Evolutionary conservation across 129 eudicot genomes (phyloP), one percentile per base, ranked within the genome.

Genomic region (sunflower (Helianthus annuus)): DNA sequence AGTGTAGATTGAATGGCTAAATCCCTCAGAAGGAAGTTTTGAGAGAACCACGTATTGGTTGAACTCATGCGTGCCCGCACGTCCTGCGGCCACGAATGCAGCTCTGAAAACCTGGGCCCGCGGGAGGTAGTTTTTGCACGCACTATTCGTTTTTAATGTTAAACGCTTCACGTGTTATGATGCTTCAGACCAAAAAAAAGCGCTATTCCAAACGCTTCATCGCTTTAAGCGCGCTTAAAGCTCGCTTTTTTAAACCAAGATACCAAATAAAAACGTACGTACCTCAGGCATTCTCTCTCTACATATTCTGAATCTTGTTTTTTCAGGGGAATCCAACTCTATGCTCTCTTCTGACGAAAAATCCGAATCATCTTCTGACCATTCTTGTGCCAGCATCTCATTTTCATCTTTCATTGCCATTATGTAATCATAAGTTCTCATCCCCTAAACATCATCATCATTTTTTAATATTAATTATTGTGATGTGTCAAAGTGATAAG

Each of bases 371-470:
- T 85, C 89, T 29, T 29, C 56, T 58, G 61, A 78, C 49, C 79
- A 45, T 7, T 93, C 92, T 42, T 83, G 75, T 78, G 78, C 95
- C 76, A 75, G 51, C 14, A 76, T 77, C 70, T 68, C 78, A 64
- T 86, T 90, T 71, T 81, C 93, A 71, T 90, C 96, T 72, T 79
- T 88, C 97, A 90, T 88, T 60, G 99, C 99, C 85, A 90, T 70
- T 69, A 94, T 90, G 82, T 94, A 94, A 57, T 90, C 99, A 66
- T 90, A 94, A 7, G 99, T 94, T 86, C 90, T 75, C 91, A 94
- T 90, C 65, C 99, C 99, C 98, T 94, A 51, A 9, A 55, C 4
- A 22, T 52, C 44, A 6, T 52, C 44, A 6, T 29, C 46, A 42
- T 42, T 1, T 9, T 42, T 42, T 0, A 0, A 27, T 10, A 80